Base-by-base conservation (phyloP, 1,284 basidiomycete genomes). In the Cystobasidium pallidum region DNA sequence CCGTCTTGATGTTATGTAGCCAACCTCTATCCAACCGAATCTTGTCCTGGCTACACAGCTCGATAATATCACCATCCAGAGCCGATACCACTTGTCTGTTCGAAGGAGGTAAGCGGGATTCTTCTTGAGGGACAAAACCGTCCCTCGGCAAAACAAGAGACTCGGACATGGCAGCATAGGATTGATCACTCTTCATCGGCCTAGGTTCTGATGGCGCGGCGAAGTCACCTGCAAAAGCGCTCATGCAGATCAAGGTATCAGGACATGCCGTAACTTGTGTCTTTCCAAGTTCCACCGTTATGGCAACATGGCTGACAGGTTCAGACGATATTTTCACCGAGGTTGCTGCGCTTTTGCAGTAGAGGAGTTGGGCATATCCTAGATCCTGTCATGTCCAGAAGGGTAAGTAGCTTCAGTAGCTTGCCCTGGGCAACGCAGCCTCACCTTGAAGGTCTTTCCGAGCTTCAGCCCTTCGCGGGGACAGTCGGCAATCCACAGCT, bases 401-500 rank as follows among this genome's bases (percentile, higher is more conserved):
- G 28, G 39, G 51, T 58, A 26, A 24, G 3, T 34, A 8, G 26
- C n/a, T 19, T 49, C n/a, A 54, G n/a, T 6, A 3, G 49, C 49
- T 7, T 26, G 43, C 6, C n/a, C n/a, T n/a, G 19, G 17, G 63
- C 2, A n/a, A 24, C 17, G 6, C 8, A 26, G 21, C 19, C 39
- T 47, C 52, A 61, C 67, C 57, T 62, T 62, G 17, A 70, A 32
- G 7, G 39, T 36, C 1, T 17, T 24, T 7, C 28, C n/a, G 17
- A n/a, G 19, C 11, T 41, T 32, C 19, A 15, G n/a, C 13, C 28
- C 70, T 1, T 47, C 26, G 88, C 83, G 66, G 89, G 85, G 75
- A 88, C 88, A 77, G 97, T 87, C 0, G 92, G 95, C 80, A 94
- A 92, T 2, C 90, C 91, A 32, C 89, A 89, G 82, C 17, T 88